These are phyloP conservation scores for Fusarium zealandicum DNA, from an alignment of 2,329 filamentous ascomycete genomes.

Conservation along the genomic window DNA sequence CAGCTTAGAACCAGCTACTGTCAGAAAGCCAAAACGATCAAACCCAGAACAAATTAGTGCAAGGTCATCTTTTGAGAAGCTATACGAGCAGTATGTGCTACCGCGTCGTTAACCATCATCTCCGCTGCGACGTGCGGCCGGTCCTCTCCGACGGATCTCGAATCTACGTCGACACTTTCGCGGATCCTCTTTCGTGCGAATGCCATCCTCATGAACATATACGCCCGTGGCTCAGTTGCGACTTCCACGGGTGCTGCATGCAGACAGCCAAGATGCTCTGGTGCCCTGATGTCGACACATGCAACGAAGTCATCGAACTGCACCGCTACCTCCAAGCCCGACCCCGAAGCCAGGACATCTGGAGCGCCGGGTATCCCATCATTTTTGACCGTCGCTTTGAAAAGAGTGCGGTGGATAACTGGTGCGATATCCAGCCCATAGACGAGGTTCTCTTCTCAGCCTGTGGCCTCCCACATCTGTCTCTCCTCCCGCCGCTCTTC, in stretches of 20 bases:
- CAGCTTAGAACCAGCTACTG: neutral
- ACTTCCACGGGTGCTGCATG: slow-evolving; percentile 41
- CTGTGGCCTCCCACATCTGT: neutral
- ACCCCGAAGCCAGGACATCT: slow-evolving; percentile 1
- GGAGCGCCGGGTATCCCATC: neutral
- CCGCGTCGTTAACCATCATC: slow-evolving; percentile 37
- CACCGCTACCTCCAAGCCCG: slow-evolving; percentile 32
- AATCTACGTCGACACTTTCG: slow-evolving; percentile 39
- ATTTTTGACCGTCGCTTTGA: neutral
- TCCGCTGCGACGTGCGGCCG: slow-evolving; percentile 43
- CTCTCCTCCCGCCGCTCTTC: neutral
- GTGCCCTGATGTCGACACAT: slow-evolving; percentile 25
- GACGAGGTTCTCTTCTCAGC: slow-evolving; percentile 8
- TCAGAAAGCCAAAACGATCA: neutral
- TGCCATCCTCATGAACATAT: slow-evolving; percentile 18
- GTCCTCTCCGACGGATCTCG: slow-evolving; percentile 35
- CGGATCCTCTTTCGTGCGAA: slow-evolving; percentile 25
- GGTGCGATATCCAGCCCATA: neutral
- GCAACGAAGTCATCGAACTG: slow-evolving; percentile 10
- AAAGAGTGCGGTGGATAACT: neutral
- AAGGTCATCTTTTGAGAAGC: neutral
- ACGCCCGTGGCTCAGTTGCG: slow-evolving; percentile 28
- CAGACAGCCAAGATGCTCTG: slow-evolving; percentile 14
- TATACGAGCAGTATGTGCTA: slow-evolving; percentile 34
- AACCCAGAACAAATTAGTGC: neutral